These are phyloP conservation scores for Pulchroboletus neoregius DNA, from an alignment of 1,284 basidiomycete species.

Conservation along the genomic window DNA sequence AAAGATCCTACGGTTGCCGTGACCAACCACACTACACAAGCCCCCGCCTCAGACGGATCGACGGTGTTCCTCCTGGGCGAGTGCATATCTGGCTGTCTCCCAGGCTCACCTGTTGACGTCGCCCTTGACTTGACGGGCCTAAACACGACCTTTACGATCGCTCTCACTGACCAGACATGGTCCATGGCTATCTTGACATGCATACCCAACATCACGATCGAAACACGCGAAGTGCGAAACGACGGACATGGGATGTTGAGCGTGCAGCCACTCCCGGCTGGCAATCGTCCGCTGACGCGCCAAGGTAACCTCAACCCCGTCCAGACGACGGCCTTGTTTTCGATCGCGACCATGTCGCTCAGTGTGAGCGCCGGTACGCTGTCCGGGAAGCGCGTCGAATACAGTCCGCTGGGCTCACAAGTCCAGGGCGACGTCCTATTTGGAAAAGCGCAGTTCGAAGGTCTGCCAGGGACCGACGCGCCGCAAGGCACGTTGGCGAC, in stretches of 20 bases:
- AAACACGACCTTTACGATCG: constrained; percentile 14
- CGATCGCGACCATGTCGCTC: constrained; percentile 16
- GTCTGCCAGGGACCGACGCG: neutral
- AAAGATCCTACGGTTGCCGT: constrained; percentile 10
- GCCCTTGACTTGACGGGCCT: constrained; percentile 16
- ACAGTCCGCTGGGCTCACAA: constrained; percentile 12
- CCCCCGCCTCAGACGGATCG: constrained; percentile 20
- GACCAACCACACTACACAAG: constrained; percentile 25
- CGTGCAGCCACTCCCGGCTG: constrained; percentile 20
- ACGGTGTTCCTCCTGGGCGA: constrained; percentile 22
- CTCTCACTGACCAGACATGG: constrained; percentile 17
- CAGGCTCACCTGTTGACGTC: neutral
- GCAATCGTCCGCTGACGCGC: constrained; percentile 5
- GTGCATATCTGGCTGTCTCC: constrained; percentile 20
- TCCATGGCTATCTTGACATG: constrained; percentile 24
- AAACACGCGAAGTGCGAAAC: constrained; percentile 30
- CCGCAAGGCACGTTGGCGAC: neutral
- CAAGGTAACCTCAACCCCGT: constrained; percentile 26
- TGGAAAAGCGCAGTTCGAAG: constrained; percentile 15
- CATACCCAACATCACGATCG: constrained; percentile 23
- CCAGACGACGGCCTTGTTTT: constrained; percentile 24
- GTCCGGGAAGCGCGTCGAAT: neutral
- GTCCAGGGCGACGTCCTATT: constrained; percentile 21
- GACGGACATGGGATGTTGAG: constrained; percentile 17
- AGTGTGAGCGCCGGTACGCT: neutral